Conservation (phyloP, 2,329 filamentous ascomycete genomes). For the Emmonsiellopsis sp. region DNA sequence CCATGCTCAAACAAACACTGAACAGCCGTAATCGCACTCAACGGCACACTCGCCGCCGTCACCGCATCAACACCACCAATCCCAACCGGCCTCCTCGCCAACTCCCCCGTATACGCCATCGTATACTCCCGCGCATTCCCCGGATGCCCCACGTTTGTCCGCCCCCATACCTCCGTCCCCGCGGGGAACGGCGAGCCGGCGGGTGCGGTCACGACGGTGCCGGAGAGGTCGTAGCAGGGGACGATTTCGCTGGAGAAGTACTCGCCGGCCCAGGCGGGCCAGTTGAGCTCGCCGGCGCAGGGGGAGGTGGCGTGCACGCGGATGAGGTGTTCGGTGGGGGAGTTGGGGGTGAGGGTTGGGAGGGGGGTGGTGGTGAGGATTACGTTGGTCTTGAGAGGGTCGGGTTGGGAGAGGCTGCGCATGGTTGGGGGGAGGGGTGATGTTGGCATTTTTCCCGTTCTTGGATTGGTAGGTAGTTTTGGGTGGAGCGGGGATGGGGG, state of each 20-base stretch:
- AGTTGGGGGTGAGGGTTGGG: constrained; percentile 12
- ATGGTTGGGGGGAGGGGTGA: neutral
- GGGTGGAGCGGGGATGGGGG: neutral
- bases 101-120: constrained; percentile 24
- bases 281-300: constrained; percentile 35
- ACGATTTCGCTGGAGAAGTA: constrained; percentile 19
- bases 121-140: constrained; percentile 32
- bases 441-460: neutral
- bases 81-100: constrained; percentile 25
- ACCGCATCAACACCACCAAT: constrained; percentile 27
- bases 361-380: constrained; percentile 7
- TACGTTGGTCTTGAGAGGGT: neutral
- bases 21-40: constrained; percentile 36
- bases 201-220: constrained; percentile 29
- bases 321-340: constrained; percentile 29
- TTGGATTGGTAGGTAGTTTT: neutral
- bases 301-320: constrained; percentile 29
- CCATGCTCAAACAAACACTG: constrained; percentile 34
- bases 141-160: constrained; percentile 24
- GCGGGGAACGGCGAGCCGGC: constrained; percentile 25
- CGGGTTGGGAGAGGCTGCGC: constrained; percentile 1
- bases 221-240: constrained; percentile 35
- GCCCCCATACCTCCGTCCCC: constrained; percentile 31
- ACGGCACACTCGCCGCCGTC: constrained; percentile 30
- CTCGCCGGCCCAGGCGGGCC: constrained; percentile 18